Evolutionary conservation across 2,329 filamentous ascomycete genomes (phyloP).

Genomic region (Aureobasidium sp.): DNA sequence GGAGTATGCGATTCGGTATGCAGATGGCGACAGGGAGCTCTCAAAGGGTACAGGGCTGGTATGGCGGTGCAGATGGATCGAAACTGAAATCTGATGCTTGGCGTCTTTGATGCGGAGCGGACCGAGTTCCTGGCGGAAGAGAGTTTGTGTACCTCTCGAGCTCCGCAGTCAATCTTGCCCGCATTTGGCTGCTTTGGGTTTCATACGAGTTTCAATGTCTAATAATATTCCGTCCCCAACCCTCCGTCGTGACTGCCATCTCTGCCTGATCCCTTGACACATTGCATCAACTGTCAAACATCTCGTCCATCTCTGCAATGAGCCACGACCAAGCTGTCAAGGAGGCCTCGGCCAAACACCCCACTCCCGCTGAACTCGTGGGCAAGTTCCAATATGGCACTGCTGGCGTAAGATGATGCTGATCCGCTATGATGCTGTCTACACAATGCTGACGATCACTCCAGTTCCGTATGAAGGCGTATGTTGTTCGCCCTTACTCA

Average conservation of each 20-base stretch:
- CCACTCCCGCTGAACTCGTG: constrained; percentile 24
- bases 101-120: background rate
- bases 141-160: background rate
- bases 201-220: constrained; percentile 10
- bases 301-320: background rate
- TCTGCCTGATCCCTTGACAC: background rate
- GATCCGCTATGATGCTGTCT: background rate
- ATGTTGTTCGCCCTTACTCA: constrained; percentile 28
- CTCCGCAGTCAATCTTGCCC: constrained; percentile 3
- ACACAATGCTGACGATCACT: constrained; percentile 7
- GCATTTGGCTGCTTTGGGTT: background rate
- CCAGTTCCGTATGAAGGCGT: constrained; percentile 65
- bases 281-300: background rate
- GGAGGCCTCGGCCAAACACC: constrained; percentile 24
- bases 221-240: constrained; percentile 5
- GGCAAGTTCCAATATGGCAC: constrained; percentile 53
- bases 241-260: background rate
- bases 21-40: background rate
- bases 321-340: constrained; percentile 17
- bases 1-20: background rate
- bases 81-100: background rate
- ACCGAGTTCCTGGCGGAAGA: background rate
- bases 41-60: background rate
- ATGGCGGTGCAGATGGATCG: background rate
- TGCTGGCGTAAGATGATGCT: constrained; percentile 35